Base-by-base conservation (phyloP, 2,329 filamentous ascomycete genomes). In the Diaporthe longicolla region DNA sequence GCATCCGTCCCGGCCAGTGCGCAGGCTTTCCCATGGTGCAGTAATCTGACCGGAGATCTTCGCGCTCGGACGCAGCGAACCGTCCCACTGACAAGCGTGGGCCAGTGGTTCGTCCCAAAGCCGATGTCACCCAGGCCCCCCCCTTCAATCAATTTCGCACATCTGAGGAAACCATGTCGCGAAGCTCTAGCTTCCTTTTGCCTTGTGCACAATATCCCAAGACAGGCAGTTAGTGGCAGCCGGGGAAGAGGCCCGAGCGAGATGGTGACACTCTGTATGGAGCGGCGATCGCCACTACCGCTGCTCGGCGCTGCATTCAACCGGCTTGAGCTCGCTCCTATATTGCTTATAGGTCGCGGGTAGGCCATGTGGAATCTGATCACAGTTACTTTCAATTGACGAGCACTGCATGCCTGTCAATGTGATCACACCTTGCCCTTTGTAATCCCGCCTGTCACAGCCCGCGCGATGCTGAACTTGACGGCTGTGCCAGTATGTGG, bases 401-500 rank as follows among this genome's bases (percentile, higher is more conserved):
- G 35, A 40, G 35, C 13, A 9, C 15, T 54, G 21, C 4, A 68
- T 40, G 63, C 48, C 45, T 68, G 48, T 68, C 63, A 29, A 19
- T 54, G 63, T 40, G 32, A 68, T 54, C 48, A 54, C 63, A 54
- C 32, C n/a, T 40, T 29, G n/a, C n/a, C 15, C 32, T 15, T 54
- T 40, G n/a, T 32, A 40, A 9, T 40, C 15, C 4, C 32, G 48
- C 32, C 32, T 68, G 63, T 26, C 48, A 54, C n/a, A 19, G 45
- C 19, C n/a, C 15, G 63, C 63, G 48, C 48, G 15, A 68, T 68
- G 63, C 63, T 73, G 37, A 73, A 73, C 35, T 35, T 73, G 35
- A 73, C 71, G 17, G 55, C 63, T 37, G 48, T 73, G 63, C 71
- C 71, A 57, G 29, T 1, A 68, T 73, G 71, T 43, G 71, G 71